Evolutionary conservation across 2,329 filamentous ascomycete genomes (phyloP).

Genomic region (Fusarium avenaceum): DNA sequence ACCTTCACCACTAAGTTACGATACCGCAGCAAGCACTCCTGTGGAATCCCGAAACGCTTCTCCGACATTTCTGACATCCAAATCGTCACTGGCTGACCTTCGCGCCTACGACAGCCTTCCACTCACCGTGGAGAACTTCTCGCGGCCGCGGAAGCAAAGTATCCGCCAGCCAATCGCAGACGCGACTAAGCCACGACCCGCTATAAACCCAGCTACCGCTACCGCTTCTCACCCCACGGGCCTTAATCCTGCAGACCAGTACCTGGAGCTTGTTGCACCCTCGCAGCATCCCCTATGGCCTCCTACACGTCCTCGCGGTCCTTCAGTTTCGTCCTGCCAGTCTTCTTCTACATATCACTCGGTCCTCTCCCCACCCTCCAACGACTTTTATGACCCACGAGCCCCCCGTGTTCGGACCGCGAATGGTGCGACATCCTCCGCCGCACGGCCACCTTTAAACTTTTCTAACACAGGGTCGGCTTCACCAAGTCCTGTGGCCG

Average conservation of each 20-base stretch:
- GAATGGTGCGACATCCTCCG: constrained; percentile 41
- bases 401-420: constrained; percentile 49
- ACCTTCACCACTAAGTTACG: constrained; percentile 46
- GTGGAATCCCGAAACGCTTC: constrained; percentile 49
- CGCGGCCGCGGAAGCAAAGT: constrained; percentile 69
- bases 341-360: constrained; percentile 59
- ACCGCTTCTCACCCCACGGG: constrained; percentile 37
- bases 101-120: constrained; percentile 55
- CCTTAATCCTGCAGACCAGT: constrained; percentile 50
- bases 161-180: constrained; percentile 60
- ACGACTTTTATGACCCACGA: constrained; percentile 57
- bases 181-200: constrained; percentile 50
- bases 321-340: constrained; percentile 63
- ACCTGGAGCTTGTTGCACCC: constrained; percentile 49
- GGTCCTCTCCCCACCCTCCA: constrained; percentile 58
- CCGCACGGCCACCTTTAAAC: constrained; percentile 51
- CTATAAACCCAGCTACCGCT: constrained; percentile 32
- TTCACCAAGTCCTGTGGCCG: constrained; percentile 53
- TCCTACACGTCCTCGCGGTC: constrained; percentile 57
- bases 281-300: constrained; percentile 57
- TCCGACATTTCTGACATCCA: constrained; percentile 51
- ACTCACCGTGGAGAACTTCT: constrained; percentile 69
- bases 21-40: constrained; percentile 41
- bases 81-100: constrained; percentile 53
- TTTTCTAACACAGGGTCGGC: constrained; percentile 55